A percentile compares a stretch with the other conserved stretches of the same genome.
Conservation (phyloP, 2,329 filamentous ascomycete species). For the Sporothrix inflata region DNA sequence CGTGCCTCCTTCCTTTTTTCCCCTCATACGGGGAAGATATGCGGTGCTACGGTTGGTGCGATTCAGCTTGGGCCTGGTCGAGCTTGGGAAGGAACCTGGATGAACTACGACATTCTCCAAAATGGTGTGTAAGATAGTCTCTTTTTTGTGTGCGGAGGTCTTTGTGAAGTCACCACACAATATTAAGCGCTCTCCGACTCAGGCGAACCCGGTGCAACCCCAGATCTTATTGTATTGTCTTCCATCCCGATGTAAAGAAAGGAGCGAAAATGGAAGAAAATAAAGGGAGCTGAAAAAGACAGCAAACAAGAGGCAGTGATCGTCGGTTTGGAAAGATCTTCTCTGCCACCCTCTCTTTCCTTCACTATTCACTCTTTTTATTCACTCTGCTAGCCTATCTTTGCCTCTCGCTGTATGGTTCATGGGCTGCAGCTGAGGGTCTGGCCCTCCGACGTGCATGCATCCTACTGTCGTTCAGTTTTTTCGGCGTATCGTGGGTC, state of each 20-base stretch:
- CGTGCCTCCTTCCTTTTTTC: conserved; percentile 12
- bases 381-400: background rate
- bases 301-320: background rate
- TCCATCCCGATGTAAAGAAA: background rate
- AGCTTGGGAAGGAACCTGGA: conserved; percentile 9
- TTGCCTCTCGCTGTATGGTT: background rate
- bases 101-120: conserved; percentile 11
- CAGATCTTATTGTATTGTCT: background rate
- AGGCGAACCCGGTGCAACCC: background rate
- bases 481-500: conserved; percentile 10
- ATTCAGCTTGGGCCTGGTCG: background rate
- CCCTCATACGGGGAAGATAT: conserved; percentile 4
- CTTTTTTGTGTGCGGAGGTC: background rate
- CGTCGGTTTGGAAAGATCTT: background rate
- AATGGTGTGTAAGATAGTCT: background rate
- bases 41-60: background rate
- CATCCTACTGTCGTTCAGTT: background rate
- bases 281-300: background rate
- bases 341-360: background rate
- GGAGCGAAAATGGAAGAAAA: background rate
- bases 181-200: background rate
- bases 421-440: background rate
- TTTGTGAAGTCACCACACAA: conserved; percentile 6
- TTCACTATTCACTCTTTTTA: background rate
- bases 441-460: conserved; percentile 6